These are phyloP conservation scores for Xylaria longipes DNA, from an alignment of 495 filamentous ascomycete species.

Conservation along the genomic window DNA sequence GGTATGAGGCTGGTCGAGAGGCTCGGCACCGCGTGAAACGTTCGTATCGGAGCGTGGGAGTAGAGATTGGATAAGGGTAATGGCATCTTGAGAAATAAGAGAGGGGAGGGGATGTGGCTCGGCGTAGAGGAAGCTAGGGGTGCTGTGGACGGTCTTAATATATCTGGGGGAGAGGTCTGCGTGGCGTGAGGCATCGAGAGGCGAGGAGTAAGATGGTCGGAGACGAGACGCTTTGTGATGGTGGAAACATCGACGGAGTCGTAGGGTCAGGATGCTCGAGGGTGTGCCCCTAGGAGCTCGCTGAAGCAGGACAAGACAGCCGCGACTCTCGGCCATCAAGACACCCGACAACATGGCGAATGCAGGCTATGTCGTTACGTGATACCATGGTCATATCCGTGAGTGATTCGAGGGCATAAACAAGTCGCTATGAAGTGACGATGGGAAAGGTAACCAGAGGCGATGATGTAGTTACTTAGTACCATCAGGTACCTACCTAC, in stretches of 20 bases:
- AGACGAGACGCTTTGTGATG: neutral
- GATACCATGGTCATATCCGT: neutral
- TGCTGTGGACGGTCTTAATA: neutral
- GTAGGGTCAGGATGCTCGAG: conserved; percentile 30
- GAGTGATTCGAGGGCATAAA: neutral
- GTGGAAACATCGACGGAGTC: conserved; percentile 29
- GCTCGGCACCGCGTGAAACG: neutral
- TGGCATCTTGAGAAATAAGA: conserved; percentile 9
- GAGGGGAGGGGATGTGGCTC: neutral
- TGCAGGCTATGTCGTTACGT: neutral
- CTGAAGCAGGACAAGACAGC: conserved; percentile 23
- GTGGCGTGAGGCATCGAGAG: neutral
- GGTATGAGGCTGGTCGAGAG: neutral
- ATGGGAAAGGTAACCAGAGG: neutral
- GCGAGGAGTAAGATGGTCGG: neutral
- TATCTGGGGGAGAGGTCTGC: neutral
- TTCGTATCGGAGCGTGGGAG: neutral
- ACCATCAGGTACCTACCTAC: no score
- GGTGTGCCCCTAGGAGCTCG: conserved; percentile 29
- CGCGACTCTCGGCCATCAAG: conserved; percentile 23
- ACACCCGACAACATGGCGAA: conserved; percentile 28
- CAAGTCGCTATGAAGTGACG: neutral
- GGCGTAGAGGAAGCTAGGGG: neutral
- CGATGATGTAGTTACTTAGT: no score
- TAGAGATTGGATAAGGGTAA: conserved; percentile 2